A percentile compares a stretch with the other conserved stretches of the same genome.
phyloP scores from a whole-genome alignment of 2,329 filamentous ascomycete species.

The Ceratocystis albifundus region DNA sequence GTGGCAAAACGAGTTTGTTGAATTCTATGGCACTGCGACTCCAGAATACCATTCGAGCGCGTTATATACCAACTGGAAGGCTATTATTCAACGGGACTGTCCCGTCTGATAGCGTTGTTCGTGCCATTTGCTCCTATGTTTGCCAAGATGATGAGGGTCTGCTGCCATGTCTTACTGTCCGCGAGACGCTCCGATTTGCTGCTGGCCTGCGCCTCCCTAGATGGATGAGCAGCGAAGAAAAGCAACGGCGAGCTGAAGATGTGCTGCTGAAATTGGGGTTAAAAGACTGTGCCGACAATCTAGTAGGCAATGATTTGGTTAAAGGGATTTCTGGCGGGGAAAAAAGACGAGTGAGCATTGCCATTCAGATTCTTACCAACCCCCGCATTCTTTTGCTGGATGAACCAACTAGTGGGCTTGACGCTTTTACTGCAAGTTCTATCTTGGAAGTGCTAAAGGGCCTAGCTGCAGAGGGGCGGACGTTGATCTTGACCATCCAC shows the following conservation, averaged over 20 bases:
- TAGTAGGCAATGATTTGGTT: slow-evolving; percentile 59
- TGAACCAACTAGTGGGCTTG: slow-evolving; percentile 64
- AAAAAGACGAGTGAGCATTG: slow-evolving; percentile 66
- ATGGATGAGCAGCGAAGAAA: slow-evolving; percentile 58
- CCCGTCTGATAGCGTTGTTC: slow-evolving; percentile 56
- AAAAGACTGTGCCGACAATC: slow-evolving; percentile 65
- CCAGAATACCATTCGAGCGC: slow-evolving; percentile 48
- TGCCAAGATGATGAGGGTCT: slow-evolving; percentile 69
- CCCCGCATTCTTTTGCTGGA: slow-evolving; percentile 62
- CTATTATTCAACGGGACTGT: slow-evolving; percentile 59
- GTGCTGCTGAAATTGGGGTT: slow-evolving; percentile 63
- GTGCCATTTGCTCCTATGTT: slow-evolving; percentile 64
- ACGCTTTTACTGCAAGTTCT: slow-evolving; percentile 66
- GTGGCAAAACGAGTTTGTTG: slow-evolving; percentile 62
- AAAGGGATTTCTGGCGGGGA: slow-evolving; percentile 74
- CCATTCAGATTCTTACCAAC: slow-evolving; percentile 64
- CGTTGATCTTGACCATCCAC: slow-evolving; percentile 65
- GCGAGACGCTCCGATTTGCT: slow-evolving; percentile 60
- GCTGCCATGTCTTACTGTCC: slow-evolving; percentile 60
- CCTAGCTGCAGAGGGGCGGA: slow-evolving; percentile 60
- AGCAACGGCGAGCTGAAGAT: slow-evolving; percentile 55
- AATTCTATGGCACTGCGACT: slow-evolving; percentile 61
- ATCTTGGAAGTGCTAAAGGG: slow-evolving; percentile 63
- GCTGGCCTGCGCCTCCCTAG: slow-evolving; percentile 59
- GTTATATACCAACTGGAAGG: slow-evolving; percentile 49